Evolutionary conservation across 2,329 filamentous ascomycete genomes (phyloP).

Genomic region (Cyphellophora attinorum): DNA sequence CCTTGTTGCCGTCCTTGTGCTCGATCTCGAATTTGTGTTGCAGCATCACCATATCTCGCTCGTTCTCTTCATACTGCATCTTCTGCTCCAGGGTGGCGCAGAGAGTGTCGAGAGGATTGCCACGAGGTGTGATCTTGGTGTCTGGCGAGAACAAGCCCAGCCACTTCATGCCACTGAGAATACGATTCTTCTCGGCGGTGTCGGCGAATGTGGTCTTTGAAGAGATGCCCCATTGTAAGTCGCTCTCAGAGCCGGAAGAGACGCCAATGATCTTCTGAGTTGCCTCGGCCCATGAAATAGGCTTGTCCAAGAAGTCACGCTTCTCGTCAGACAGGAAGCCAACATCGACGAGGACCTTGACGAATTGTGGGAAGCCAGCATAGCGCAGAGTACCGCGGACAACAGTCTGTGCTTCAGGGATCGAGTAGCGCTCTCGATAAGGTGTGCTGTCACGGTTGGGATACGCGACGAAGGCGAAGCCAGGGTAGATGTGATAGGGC

Average conservation of each 20-base stretch:
- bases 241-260: slow-evolving; percentile 53
- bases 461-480: slow-evolving; percentile 84
- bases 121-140: slow-evolving; percentile 58
- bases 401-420: slow-evolving; percentile 83
- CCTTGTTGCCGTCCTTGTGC: slow-evolving; percentile 64
- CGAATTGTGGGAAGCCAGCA: slow-evolving; percentile 81
- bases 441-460: slow-evolving; percentile 83
- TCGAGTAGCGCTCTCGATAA: slow-evolving; percentile 82
- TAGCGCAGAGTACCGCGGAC: slow-evolving; percentile 79
- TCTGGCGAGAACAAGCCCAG: slow-evolving; percentile 57
- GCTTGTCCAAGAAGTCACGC: slow-evolving; percentile 51
- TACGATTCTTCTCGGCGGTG: slow-evolving; percentile 58
- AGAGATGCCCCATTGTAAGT: slow-evolving; percentile 63
- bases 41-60: slow-evolving; percentile 71
- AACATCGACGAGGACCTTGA: slow-evolving; percentile 78
- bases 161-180: slow-evolving; percentile 66
- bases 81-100: slow-evolving; percentile 83
- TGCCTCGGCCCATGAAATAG: slow-evolving; percentile 74
- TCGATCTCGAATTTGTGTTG: slow-evolving; percentile 66
- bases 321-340: slow-evolving; percentile 73
- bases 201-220: slow-evolving; percentile 65
- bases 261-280: slow-evolving; percentile 68
- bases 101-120: slow-evolving; percentile 81
- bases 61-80: slow-evolving; percentile 75
- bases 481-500: slow-evolving; percentile 83